Evolutionary conservation across 2,329 filamentous ascomycete genomes (phyloP).

Genomic region (Stachybotrys chartarum): DNA sequence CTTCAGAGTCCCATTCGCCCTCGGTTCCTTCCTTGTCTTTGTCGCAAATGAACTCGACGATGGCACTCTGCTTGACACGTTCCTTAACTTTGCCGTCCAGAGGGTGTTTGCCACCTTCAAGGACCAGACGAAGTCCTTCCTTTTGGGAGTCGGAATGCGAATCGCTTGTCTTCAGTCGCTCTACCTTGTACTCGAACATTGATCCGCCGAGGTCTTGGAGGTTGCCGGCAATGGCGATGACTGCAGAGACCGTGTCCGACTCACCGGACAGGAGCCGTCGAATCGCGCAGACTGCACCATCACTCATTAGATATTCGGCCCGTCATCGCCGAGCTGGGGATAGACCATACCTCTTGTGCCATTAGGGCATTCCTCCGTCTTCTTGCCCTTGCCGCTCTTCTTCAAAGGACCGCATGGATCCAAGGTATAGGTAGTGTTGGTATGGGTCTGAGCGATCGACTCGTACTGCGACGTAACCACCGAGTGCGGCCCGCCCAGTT

Average conservation of each 20-base stretch:
- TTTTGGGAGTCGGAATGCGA: slow-evolving; percentile 57
- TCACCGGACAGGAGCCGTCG: slow-evolving; percentile 47
- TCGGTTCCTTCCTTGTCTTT: slow-evolving; percentile 65
- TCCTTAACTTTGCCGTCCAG: slow-evolving; percentile 42
- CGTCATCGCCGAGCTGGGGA: background rate
- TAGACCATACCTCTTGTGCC: slow-evolving; percentile 55
- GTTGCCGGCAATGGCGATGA: slow-evolving; percentile 70
- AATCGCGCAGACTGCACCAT: slow-evolving; percentile 64
- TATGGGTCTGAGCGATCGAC: slow-evolving; percentile 40
- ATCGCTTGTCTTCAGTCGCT: slow-evolving; percentile 57
- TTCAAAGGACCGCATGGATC: slow-evolving; percentile 67
- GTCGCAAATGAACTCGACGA: slow-evolving; percentile 84
- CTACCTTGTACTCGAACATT: slow-evolving; percentile 57
- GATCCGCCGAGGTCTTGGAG: slow-evolving; percentile 52
- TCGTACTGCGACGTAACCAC: slow-evolving; percentile 53
- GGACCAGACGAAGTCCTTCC: slow-evolving; percentile 64
- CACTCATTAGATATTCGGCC: background rate
- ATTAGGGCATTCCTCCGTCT: slow-evolving; percentile 56
- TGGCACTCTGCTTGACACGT: slow-evolving; percentile 59
- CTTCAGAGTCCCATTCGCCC: slow-evolving; percentile 52
- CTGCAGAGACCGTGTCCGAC: slow-evolving; percentile 41
- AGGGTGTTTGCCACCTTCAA: slow-evolving; percentile 53
- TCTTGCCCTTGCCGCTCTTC: slow-evolving; percentile 47
- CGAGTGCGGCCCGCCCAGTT: slow-evolving; percentile 60
- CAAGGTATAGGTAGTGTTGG: slow-evolving; percentile 74